These are phyloP conservation scores for Solanum raphanifolium DNA, from an alignment of 257 asterid genomes.

Conservation along the genomic window DNA sequence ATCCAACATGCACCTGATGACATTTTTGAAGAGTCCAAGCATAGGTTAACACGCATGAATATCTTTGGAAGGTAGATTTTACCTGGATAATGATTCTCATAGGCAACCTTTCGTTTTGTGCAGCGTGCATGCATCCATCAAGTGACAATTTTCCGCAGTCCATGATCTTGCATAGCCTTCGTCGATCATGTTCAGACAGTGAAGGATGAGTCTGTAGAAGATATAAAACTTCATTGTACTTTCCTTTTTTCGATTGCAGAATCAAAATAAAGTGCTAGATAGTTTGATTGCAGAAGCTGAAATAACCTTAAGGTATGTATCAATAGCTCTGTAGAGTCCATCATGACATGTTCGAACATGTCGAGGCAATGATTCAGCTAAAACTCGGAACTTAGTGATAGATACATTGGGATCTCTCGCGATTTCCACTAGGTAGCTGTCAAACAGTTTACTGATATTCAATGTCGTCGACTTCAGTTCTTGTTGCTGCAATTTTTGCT, in stretches of 20 bases:
- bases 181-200: conserved; percentile 62
- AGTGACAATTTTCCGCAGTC: conserved; percentile 67
- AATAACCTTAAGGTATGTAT: conserved; percentile 68
- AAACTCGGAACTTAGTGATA: conserved; percentile 41
- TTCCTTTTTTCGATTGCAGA: background rate
- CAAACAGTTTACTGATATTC: conserved; percentile 61
- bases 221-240: background rate
- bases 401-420: conserved; percentile 69
- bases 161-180: conserved; percentile 71
- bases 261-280: background rate
- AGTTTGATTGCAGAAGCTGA: background rate
- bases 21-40: background rate
- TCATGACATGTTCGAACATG: conserved; percentile 57
- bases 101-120: conserved; percentile 87
- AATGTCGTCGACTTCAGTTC: conserved; percentile 27
- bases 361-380: conserved; percentile 68
- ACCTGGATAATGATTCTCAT: conserved; percentile 79
- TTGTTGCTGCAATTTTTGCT: conserved; percentile 28
- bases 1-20: background rate
- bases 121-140: conserved; percentile 83
- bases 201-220: conserved; percentile 53
- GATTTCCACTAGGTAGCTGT: conserved; percentile 70
- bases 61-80: background rate
- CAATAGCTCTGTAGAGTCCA: conserved; percentile 80
- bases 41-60: background rate